These are phyloP conservation scores for Aethionema arabicum DNA, from an alignment of 345 rosid genomes.

Conservation along the genomic window DNA sequence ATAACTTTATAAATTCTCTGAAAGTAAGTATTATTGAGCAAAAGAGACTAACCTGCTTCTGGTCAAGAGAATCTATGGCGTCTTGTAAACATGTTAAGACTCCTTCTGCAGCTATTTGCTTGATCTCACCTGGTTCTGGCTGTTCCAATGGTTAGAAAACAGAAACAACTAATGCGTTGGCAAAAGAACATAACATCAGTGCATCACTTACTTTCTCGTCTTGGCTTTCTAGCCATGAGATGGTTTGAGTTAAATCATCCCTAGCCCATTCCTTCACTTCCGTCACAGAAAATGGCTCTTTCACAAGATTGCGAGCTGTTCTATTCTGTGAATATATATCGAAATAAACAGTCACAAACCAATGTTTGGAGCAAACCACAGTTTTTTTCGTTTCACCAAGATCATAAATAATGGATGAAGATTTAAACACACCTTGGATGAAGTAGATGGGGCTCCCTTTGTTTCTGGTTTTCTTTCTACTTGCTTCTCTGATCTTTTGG, in stretches of 20 bases:
- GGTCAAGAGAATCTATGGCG: constrained; percentile 74
- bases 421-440: constrained; percentile 48
- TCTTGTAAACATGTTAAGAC: constrained; percentile 89
- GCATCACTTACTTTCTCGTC: constrained; percentile 68
- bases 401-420: constrained; percentile 13
- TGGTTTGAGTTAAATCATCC: constrained; percentile 65
- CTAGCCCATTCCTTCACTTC: constrained; percentile 72
- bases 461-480: constrained; percentile 47
- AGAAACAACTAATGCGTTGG: constrained; percentile 2
- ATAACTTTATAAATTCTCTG: neutral
- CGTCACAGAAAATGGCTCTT: constrained; percentile 44
- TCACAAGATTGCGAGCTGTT: constrained; percentile 32
- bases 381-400: constrained; percentile 21
- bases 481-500: constrained; percentile 46
- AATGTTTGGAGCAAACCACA: constrained; percentile 2
- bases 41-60: constrained; percentile 59
- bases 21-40: neutral
- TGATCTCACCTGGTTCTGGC: constrained; percentile 79
- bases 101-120: constrained; percentile 81
- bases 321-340: constrained; percentile 43
- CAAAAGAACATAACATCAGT: constrained; percentile 16
- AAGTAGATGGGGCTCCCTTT: constrained; percentile 37
- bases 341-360: constrained; percentile 24
- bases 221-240: constrained; percentile 77
- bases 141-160: constrained; percentile 41